phyloP scores from a whole-genome alignment of 2,329 filamentous ascomycete genomes.

The Curvularia verruculosa region DNA sequence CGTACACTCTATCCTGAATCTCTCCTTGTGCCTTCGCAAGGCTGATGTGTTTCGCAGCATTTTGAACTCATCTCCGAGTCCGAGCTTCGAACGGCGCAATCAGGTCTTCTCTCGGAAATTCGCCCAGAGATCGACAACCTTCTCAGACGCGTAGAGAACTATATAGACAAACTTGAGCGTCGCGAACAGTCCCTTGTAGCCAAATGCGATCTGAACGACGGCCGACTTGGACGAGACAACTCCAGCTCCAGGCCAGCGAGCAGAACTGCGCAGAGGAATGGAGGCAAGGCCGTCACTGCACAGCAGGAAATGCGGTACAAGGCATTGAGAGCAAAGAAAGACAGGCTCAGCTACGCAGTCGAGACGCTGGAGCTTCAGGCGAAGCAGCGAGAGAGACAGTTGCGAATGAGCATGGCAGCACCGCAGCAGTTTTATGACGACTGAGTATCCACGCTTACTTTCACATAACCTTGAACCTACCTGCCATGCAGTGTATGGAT shows the following conservation, averaged over 20 bases:
- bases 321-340: slow-evolving; percentile 78
- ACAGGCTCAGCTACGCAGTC: slow-evolving; percentile 84
- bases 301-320: slow-evolving; percentile 65
- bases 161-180: slow-evolving; percentile 81
- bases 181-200: slow-evolving; percentile 85
- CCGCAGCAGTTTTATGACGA: slow-evolving; percentile 49
- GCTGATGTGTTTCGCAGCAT: slow-evolving; percentile 62
- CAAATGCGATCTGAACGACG: slow-evolving; percentile 81
- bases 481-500: not conserved
- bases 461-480: not conserved
- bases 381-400: slow-evolving; percentile 73
- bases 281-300: slow-evolving; percentile 46
- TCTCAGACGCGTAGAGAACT: slow-evolving; percentile 79
- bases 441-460: slow-evolving; percentile 10
- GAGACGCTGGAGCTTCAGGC: slow-evolving; percentile 85
- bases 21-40: not conserved
- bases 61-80: slow-evolving; percentile 91
- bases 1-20: slow-evolving; percentile 18
- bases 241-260: slow-evolving; percentile 34
- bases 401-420: slow-evolving; percentile 74
- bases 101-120: slow-evolving; percentile 84
- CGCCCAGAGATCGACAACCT: slow-evolving; percentile 83
- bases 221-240: slow-evolving; percentile 59
- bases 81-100: slow-evolving; percentile 79
- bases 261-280: slow-evolving; percentile 29